These are phyloP conservation scores for Fusarium sp. DNA, from an alignment of 2,329 filamentous ascomycete genomes.

Conservation along the genomic window DNA sequence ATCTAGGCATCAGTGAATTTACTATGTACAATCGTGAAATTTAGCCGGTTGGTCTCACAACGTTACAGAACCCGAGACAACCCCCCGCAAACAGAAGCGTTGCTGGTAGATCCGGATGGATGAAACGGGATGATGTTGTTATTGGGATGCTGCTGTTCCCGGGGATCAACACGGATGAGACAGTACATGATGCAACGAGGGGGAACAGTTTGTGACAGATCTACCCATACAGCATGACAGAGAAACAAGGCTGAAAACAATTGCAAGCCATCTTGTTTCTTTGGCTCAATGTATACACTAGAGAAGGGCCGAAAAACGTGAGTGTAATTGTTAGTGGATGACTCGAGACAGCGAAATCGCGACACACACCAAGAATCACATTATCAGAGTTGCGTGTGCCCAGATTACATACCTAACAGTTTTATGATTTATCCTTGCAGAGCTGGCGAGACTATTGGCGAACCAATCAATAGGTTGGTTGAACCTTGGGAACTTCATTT, in stretches of 20 bases:
- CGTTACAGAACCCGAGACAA: slow-evolving; percentile 22
- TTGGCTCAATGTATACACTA: neutral
- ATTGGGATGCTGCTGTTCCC: slow-evolving; percentile 4
- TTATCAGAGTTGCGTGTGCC: slow-evolving; percentile 11
- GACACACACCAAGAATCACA: neutral
- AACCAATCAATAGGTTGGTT: slow-evolving; percentile 26
- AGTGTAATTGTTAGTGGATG: neutral
- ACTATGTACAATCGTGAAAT: neutral
- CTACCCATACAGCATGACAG: slow-evolving; percentile 13
- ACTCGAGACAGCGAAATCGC: neutral
- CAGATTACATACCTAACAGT: neutral
- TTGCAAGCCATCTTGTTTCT: neutral
- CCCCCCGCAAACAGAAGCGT: slow-evolving; percentile 23
- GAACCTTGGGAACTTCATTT: slow-evolving; percentile 16
- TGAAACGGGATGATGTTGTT: slow-evolving; percentile 3
- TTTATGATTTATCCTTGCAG: neutral
- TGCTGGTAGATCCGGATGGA: slow-evolving; percentile 21
- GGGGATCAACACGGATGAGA: slow-evolving; percentile 33
- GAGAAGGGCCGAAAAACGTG: slow-evolving; percentile 27
- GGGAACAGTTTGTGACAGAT: slow-evolving; percentile 26
- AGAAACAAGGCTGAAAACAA: slow-evolving; percentile 14
- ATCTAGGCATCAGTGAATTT: neutral
- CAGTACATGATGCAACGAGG: slow-evolving; percentile 30
- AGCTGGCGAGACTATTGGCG: slow-evolving; percentile 16
- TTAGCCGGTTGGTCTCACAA: neutral